phyloP scores from a whole-genome alignment of 164 flowering plant species.

The Vitis labrusca region DNA sequence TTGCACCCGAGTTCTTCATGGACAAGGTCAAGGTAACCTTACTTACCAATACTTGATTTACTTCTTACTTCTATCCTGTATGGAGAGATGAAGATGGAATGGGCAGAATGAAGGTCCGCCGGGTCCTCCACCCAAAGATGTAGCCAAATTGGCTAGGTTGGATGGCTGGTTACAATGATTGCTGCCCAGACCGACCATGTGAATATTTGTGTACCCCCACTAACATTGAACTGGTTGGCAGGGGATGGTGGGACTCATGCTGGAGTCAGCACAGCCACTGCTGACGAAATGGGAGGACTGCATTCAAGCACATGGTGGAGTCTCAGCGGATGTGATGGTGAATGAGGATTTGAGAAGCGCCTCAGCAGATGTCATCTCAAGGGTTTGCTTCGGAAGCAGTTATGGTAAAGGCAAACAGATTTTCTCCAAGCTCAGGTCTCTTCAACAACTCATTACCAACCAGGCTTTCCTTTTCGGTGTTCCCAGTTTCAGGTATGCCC shows the following conservation, averaged over 20 bases:
- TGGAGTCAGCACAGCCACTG: slow-evolving; percentile 40
- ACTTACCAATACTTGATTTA: too few relatives aligned
- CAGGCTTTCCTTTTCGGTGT: slow-evolving; percentile 38
- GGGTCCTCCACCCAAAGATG: too few relatives aligned
- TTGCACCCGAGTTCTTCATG: slow-evolving; percentile 57
- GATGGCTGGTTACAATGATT: too few relatives aligned
- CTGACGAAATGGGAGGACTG: slow-evolving; percentile 37
- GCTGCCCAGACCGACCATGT: too few relatives aligned
- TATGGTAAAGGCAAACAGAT: slow-evolving; percentile 45
- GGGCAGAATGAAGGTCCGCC: too few relatives aligned
- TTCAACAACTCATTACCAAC: slow-evolving; percentile 33
- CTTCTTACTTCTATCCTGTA: too few relatives aligned
- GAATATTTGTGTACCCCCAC: too few relatives aligned
- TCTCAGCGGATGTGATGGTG: slow-evolving; percentile 36
- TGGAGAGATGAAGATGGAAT: too few relatives aligned
- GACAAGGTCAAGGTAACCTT: slow-evolving; percentile 55
- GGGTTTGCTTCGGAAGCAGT: slow-evolving; percentile 57
- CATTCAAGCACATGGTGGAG: slow-evolving; percentile 29
- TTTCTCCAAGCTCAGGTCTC: slow-evolving; percentile 52
- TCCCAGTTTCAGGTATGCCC: slow-evolving; percentile 29
- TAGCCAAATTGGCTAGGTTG: too few relatives aligned
- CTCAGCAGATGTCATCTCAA: slow-evolving; percentile 55
- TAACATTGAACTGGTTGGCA: slow-evolving; percentile 8
- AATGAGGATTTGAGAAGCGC: slow-evolving; percentile 46
- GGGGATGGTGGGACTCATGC: slow-evolving; percentile 56